phyloP scores from a whole-genome alignment of 306 rosid species.

The Rosa lucieae region DNA sequence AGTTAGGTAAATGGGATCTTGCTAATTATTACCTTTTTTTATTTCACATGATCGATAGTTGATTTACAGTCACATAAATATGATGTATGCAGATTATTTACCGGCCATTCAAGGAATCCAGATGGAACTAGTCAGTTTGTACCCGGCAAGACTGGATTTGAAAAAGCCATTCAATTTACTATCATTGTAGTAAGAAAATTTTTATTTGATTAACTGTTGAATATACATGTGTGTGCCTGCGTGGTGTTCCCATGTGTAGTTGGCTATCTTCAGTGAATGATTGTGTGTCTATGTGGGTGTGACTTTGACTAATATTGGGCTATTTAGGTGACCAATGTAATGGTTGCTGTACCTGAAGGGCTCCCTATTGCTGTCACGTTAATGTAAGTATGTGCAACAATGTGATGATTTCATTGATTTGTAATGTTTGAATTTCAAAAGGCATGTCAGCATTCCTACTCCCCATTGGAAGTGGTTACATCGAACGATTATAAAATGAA shows the following conservation, averaged over 20 bases:
- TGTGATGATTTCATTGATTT: no score
- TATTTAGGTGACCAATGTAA: conserved; percentile 76
- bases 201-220: background rate
- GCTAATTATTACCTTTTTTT: no score
- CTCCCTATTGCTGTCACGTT: conserved; percentile 89
- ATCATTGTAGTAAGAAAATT: conserved; percentile 66
- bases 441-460: no score
- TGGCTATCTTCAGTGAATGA: no score
- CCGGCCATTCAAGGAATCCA: conserved; percentile 65
- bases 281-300: background rate
- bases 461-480: no score
- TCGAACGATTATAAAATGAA: no score
- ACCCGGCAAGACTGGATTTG: conserved; percentile 64
- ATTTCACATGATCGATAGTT: no score
- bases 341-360: conserved; percentile 97
- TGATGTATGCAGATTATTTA: conserved; percentile 58
- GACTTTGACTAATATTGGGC: background rate
- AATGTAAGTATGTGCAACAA: conserved; percentile 40
- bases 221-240: background rate
- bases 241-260: no score
- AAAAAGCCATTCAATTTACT: conserved; percentile 60
- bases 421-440: no score
- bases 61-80: no score
- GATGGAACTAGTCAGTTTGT: conserved; percentile 45
- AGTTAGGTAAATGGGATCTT: conserved; percentile 48